phyloP scores from a whole-genome alignment of 2,329 filamentous ascomycete genomes.

The Huntiella bhutanensis region DNA sequence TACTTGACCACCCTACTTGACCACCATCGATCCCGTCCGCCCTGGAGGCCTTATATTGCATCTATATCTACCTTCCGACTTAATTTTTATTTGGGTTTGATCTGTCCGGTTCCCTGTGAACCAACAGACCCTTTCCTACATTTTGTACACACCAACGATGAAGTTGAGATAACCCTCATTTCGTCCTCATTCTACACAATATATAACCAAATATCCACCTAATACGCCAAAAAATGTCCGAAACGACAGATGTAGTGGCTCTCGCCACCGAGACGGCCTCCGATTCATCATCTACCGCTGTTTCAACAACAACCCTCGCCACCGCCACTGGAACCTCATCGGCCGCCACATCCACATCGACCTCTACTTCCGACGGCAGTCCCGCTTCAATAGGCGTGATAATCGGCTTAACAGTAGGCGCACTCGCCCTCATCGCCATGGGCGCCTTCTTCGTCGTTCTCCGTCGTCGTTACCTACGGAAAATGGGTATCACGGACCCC shows the following conservation, averaged over 20 bases:
- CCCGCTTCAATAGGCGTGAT: slow-evolving; percentile 5
- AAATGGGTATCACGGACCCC: slow-evolving; percentile 8
- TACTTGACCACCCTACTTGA: not conserved
- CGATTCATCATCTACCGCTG: not conserved
- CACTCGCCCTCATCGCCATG: slow-evolving; percentile 6
- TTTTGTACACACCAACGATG: not conserved
- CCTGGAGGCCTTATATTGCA: too few relatives aligned
- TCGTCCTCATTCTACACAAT: too few relatives aligned
- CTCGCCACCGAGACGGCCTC: too few relatives aligned
- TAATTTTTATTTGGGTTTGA: too few relatives aligned
- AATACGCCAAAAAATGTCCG: too few relatives aligned
- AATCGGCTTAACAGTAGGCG: slow-evolving; percentile 2
- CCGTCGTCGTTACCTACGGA: slow-evolving; percentile 6
- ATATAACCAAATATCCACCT: too few relatives aligned
- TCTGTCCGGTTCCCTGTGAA: too few relatives aligned
- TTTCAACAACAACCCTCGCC: not conserved
- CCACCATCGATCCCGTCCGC: not conserved
- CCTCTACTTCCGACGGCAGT: not conserved
- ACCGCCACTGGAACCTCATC: not conserved
- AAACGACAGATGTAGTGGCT: too few relatives aligned
- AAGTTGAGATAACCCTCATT: not conserved
- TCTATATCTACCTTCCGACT: too few relatives aligned
- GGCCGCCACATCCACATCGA: not conserved
- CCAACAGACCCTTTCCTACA: too few relatives aligned
- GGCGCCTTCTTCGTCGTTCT: slow-evolving; percentile 9